Conservation (phyloP, 2,329 filamentous ascomycete species). For the Epichloe amarillans region DNA sequence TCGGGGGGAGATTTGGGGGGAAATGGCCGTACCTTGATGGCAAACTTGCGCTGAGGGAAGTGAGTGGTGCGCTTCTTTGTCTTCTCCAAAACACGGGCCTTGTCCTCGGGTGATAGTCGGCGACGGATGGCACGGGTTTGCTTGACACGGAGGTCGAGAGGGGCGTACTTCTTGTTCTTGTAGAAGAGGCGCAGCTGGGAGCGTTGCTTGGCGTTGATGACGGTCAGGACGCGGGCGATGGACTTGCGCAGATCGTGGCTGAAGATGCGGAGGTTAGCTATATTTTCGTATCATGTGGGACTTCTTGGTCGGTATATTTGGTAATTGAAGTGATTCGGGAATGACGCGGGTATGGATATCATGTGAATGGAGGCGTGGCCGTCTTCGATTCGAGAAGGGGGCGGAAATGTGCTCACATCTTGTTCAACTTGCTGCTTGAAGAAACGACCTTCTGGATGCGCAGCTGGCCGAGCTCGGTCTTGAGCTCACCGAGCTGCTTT, state of each 20-base stretch:
- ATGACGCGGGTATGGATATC: constrained; percentile 1
- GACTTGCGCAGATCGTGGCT: constrained; percentile 99
- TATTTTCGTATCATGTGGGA: background rate
- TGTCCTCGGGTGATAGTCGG: constrained; percentile 85
- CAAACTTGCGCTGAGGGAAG: constrained; percentile 98
- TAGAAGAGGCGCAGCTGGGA: constrained; percentile 97
- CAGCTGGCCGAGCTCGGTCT: constrained; percentile 91
- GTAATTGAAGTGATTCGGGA: no score
- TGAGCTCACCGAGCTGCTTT: constrained; percentile 89
- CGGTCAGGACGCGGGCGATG: constrained; percentile 94
- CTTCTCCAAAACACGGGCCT: constrained; percentile 75
- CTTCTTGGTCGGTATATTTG: background rate
- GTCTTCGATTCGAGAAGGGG: background rate
- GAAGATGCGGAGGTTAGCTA: constrained; percentile 7
- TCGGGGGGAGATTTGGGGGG: background rate
- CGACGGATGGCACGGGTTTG: constrained; percentile 96
- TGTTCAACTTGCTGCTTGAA: constrained; percentile 88
- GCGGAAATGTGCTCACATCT: constrained; percentile 58
- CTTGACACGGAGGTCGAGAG: constrained; percentile 96
- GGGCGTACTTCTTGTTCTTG: constrained; percentile 99
- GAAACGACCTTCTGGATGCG: constrained; percentile 98
- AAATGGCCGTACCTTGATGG: constrained; percentile 67
- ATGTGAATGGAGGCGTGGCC: background rate
- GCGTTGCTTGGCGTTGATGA: constrained; percentile 99
- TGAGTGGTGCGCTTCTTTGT: constrained; percentile 90